A percentile compares a stretch with the other conserved stretches of the same genome.
These are phyloP conservation scores for Adansonia gregorii DNA, from an alignment of 441 rosid species.

Conservation along the genomic window DNA sequence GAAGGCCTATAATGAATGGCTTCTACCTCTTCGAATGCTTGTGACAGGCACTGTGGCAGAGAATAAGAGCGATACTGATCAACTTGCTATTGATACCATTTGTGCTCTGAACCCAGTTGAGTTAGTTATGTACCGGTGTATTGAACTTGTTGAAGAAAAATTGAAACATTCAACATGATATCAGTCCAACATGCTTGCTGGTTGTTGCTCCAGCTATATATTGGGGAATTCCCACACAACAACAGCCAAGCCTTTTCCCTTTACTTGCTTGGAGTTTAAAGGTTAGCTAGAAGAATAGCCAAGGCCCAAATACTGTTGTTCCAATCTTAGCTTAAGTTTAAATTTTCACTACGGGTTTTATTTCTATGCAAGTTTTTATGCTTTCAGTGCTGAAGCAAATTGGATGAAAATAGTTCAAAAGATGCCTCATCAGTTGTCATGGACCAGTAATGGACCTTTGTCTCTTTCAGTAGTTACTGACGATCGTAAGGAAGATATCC, in stretches of 20 bases:
- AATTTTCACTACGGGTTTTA: background rate
- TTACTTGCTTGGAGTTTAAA: constrained; percentile 13
- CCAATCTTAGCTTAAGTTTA: background rate
- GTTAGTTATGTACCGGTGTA: constrained; percentile 74
- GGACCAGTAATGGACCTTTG: too few relatives aligned
- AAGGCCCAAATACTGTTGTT: background rate
- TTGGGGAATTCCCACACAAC: background rate
- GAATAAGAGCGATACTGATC: constrained; percentile 48
- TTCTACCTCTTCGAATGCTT: constrained; percentile 71
- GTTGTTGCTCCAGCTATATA: background rate
- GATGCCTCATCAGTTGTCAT: too few relatives aligned
- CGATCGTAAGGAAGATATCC: background rate
- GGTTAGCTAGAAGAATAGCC: background rate
- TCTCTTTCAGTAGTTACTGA: background rate
- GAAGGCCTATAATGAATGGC: constrained; percentile 78
- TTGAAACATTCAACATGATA: constrained; percentile 36
- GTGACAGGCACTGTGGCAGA: constrained; percentile 55
- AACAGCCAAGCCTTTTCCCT: background rate
- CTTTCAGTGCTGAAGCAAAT: too few relatives aligned
- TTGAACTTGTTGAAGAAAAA: constrained; percentile 84
- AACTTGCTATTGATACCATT: constrained; percentile 35
- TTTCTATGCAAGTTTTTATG: background rate
- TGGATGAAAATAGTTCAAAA: too few relatives aligned
- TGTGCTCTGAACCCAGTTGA: constrained; percentile 68
- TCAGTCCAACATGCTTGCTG: background rate